Evolutionary conservation across 129 eudicot species (phyloP), one percentile per base, ranked within the genome.

Genomic region (Scalesia atractyloides): DNA sequence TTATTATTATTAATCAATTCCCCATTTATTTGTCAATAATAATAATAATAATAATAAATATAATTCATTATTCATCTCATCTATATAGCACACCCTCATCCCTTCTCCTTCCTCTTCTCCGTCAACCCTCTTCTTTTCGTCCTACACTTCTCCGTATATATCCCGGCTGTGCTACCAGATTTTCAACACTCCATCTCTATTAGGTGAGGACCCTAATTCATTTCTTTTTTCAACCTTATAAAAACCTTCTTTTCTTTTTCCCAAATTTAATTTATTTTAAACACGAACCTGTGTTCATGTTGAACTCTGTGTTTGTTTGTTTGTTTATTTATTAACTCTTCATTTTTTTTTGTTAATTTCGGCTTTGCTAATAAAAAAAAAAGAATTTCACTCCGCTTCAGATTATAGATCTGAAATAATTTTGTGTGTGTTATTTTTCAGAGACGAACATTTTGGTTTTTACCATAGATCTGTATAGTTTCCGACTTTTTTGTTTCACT

Each of bases 381-480:
- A 41, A 41, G 10, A 7, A 41, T 7, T 4, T 41, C 5, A 17
- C 10, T 41, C 9, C 1, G 20, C 34, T 18, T 48, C 39, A 20
- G 5, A 37, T 33, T 62, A 5, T 22, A 75, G 79, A 67, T 68
- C 81, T 16, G 9, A 47, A 7, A 15, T 7, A 49, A 33, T 9
- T 36, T 6, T 60, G 7, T 33, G 19, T 52, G 0, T 44, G 7
- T 68, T 9, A 51, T 48, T 67, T 44, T 15, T 19, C n/a, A 7
- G 14, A 10, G 53, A 49, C 64, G n/a, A 16, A 51, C 18, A 24
- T 9, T 36, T 76, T 56, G 54, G 12, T 56, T 64, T 64, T 54
- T 67, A 41, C 73, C 0, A 57, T 75, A 84, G 85, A 73, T 80
- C 85, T 84, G 66, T 19, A 0, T 58, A 56, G 2, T 69, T 76